Conservation (phyloP, 2,329 filamentous ascomycete genomes). For the Fusarium virguliforme region DNA sequence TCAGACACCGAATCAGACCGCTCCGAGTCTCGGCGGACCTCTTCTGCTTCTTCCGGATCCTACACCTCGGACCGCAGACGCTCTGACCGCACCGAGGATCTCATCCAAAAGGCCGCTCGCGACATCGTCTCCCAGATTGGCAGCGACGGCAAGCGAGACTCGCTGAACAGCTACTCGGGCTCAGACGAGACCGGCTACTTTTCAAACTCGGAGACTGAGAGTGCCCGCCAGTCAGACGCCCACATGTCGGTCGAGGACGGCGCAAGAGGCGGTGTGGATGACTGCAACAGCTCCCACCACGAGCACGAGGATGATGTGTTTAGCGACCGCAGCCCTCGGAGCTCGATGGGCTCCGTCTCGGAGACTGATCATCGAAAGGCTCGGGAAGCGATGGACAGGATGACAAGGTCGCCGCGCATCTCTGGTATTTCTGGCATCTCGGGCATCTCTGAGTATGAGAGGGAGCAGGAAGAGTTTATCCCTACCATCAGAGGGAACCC, state of each 20-base stretch:
- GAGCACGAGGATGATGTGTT: slow-evolving; percentile 72
- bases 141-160: slow-evolving; percentile 51
- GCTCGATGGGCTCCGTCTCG: slow-evolving; percentile 69
- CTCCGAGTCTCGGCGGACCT: slow-evolving; percentile 44
- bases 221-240: slow-evolving; percentile 47
- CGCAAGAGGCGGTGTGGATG: slow-evolving; percentile 44
- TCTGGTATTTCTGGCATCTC: slow-evolving; percentile 71
- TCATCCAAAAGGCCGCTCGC: slow-evolving; percentile 69
- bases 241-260: slow-evolving; percentile 46
- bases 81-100: slow-evolving; percentile 65
- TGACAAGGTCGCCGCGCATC: slow-evolving; percentile 59
- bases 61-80: slow-evolving; percentile 55
- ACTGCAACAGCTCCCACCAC: slow-evolving; percentile 66
- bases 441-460: slow-evolving; percentile 66
- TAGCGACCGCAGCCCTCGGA: slow-evolving; percentile 71
- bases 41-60: slow-evolving; percentile 46
- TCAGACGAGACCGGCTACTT: slow-evolving; percentile 47
- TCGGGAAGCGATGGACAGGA: slow-evolving; percentile 54
- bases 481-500: slow-evolving; percentile 72
- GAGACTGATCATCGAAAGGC: slow-evolving; percentile 56
- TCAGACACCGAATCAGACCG: slow-evolving; percentile 42
- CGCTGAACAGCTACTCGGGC: slow-evolving; percentile 45
- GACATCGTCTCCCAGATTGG: slow-evolving; percentile 67
- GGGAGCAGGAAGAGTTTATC: slow-evolving; percentile 64
- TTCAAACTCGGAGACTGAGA: slow-evolving; percentile 49